Percentiles rank a stretch among this genome's conserved stretches.
These are phyloP conservation scores for Cryptosporidium parvum DNA, from an alignment of 169 alveolate species.

Conservation along the genomic window DNA sequence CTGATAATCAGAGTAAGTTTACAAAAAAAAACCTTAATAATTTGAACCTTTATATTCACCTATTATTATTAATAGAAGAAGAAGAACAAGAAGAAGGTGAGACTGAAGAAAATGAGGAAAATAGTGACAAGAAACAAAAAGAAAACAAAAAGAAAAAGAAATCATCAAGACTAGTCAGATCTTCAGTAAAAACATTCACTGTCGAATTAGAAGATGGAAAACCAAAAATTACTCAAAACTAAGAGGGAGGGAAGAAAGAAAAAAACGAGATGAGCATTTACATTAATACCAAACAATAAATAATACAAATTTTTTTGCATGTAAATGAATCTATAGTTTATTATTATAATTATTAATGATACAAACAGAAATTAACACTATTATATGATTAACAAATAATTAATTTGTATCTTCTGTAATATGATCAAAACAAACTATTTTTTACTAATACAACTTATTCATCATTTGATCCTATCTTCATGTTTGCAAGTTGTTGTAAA, in stretches of 20 bases:
- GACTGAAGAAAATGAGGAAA: neutral
- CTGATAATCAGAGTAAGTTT: constrained; percentile 12
- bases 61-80: neutral
- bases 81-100: neutral
- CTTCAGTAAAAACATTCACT: constrained; percentile 62
- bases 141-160: neutral
- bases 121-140: neutral
- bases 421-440: neutral
- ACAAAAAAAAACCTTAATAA: neutral
- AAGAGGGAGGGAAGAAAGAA: neutral
- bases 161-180: constrained; percentile 11
- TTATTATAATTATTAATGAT: neutral
- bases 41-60: neutral
- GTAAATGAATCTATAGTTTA: neutral
- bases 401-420: neutral
- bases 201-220: constrained; percentile 69
- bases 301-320: neutral
- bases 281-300: neutral
- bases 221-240: constrained; percentile 58
- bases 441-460: neutral
- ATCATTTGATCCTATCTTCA: constrained; percentile 40
- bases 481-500: constrained; percentile 56
- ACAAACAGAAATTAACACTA: neutral
- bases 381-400: neutral
- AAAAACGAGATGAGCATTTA: neutral